Base-by-base conservation (phyloP, 371 early-diverging fungal species). In the Zychaea mexicana region DNA sequence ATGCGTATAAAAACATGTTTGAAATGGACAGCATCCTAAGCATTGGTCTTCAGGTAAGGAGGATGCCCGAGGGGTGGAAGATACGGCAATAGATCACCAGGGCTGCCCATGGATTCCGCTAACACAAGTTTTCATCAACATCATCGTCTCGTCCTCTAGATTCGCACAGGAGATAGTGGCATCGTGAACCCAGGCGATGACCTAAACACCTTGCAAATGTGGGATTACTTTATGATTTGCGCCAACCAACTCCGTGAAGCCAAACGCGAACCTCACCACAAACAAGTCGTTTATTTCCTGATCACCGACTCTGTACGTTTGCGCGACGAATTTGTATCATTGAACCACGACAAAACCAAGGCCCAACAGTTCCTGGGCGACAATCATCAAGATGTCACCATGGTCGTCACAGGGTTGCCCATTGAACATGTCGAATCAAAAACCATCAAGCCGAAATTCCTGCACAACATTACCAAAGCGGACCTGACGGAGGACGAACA, bases 351-450 rank as follows among this genome's bases (percentile, higher is more conserved):
- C 36, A 52, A 57, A 27, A 61, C 52, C 9, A 30, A 67, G 19
- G 66, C 69, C 9, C 45, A 54, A 26, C 12, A 62, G 6, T 70
- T 66, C 13, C 42, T 79, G n/a, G 67, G 69, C 3, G 74, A 72
- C 26, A 31, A 58, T 24, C 57, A 66, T 17, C 56, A 68, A 0
- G 70, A 74, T 57, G 66, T 70, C 9, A 68, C 75, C 6, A 71
- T 76, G 54, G 68, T 82, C 2, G 69, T 75, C 17, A 82, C 83
- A 0, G 83, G 83, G 3, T 67, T 82, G 22, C 83, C 83, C 19
- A 79, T 82, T 58, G 77, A 78, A 26, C 83, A 82, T 47, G 70
- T 79, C 12, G 83, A 82, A 31, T 69, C 78, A n/a, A 73, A 74
- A 28, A 69, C 73, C 24, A 68, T 82, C 22, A 52, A 60, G n/a